Conservation (phyloP, 352 stramenopile genomes). For the Hyaloperonospora brassicae region DNA sequence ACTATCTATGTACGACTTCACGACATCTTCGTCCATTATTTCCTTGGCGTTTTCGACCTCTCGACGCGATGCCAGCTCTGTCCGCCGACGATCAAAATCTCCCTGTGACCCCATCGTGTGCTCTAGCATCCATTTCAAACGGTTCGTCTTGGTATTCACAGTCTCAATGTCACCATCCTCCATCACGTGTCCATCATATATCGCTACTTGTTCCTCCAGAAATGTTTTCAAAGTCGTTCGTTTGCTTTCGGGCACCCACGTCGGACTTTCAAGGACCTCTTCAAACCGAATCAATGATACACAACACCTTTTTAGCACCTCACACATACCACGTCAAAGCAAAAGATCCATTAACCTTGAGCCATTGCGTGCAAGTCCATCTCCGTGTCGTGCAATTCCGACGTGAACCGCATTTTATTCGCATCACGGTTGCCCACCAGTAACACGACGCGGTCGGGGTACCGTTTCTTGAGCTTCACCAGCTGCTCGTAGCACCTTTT, state of each 20-base stretch:
- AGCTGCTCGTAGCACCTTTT: constrained; percentile 80
- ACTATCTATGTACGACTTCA: constrained; percentile 71
- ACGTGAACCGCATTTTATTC: constrained; percentile 89
- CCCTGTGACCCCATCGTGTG: constrained; percentile 87
- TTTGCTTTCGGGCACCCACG: constrained; percentile 53
- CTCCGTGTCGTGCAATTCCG: constrained; percentile 68
- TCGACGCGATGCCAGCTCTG: constrained; percentile 48
- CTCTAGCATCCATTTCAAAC: constrained; percentile 85
- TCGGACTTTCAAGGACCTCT: constrained; percentile 66
- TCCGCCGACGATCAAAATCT: constrained; percentile 84
- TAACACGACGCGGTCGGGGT: constrained; percentile 85
- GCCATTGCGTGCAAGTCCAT: constrained; percentile 58
- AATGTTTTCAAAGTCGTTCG: constrained; percentile 48
- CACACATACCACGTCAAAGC: no score
- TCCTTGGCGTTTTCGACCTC: constrained; percentile 1
- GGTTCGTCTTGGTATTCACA: constrained; percentile 73
- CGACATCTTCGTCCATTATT: constrained; percentile 68
- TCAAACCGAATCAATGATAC: neutral
- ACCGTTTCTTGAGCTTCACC: constrained; percentile 75
- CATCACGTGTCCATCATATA: constrained; percentile 1
- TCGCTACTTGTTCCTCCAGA: constrained; percentile 25
- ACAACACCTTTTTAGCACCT: no score
- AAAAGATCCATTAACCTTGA: no score
- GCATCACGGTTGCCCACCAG: constrained; percentile 91
- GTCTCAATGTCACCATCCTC: constrained; percentile 15